phyloP scores from a whole-genome alignment of 164 flowering plant species.

The Nelumbo lutea region DNA sequence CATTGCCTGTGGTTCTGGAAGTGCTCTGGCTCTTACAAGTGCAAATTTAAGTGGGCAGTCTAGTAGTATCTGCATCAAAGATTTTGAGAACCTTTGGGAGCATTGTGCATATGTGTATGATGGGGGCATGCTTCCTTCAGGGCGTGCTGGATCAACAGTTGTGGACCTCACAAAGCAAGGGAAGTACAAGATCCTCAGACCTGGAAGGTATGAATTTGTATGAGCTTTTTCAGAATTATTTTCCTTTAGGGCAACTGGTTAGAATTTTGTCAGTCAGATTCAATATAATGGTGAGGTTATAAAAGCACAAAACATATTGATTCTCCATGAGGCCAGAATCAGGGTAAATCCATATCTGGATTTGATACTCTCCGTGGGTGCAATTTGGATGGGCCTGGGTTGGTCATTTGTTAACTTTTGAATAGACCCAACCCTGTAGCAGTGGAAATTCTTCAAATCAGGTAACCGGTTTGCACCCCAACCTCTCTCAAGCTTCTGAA shows the following conservation, averaged over 20 bases:
- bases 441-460: too few species aligned
- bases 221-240: not conserved
- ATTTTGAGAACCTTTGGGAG: conserved; percentile 83
- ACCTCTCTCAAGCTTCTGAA: too few species aligned
- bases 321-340: not conserved
- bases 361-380: too few species aligned
- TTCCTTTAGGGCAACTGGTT: not conserved
- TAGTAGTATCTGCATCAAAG: conserved; percentile 71
- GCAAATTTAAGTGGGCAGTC: conserved; percentile 87
- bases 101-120: conserved; percentile 80
- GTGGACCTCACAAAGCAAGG: conserved; percentile 74
- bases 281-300: not conserved
- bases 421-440: too few species aligned
- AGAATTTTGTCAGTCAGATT: not conserved
- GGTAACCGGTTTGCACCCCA: too few species aligned
- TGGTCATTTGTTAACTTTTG: too few species aligned
- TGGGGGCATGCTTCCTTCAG: conserved; percentile 81
- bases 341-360: too few species aligned
- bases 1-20: conserved; percentile 66
- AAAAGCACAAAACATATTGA: not conserved
- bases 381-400: too few species aligned
- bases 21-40: conserved; percentile 90
- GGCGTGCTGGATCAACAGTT: conserved; percentile 92
- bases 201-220: conserved; percentile 65
- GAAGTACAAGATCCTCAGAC: conserved; percentile 71